phyloP scores from a whole-genome alignment of 78 protist species.

The Anaeramoeba flamelloides region DNA sequence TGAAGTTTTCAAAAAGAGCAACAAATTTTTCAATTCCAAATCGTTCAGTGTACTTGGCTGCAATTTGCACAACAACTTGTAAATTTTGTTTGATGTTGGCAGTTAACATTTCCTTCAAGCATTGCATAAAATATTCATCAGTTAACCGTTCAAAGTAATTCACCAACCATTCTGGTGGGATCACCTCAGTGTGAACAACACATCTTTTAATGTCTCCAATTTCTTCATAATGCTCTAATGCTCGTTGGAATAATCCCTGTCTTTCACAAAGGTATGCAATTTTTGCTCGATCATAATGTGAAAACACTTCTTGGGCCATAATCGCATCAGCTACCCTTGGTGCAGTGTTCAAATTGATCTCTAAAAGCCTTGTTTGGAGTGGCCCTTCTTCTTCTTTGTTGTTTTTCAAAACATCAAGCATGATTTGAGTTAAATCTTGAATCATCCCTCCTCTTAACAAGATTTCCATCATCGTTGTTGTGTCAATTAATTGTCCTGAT shows the following conservation, averaged over 20 bases:
- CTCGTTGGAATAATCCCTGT: slow-evolving; percentile 81
- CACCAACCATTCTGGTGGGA: slow-evolving; percentile 68
- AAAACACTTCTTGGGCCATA: slow-evolving; percentile 27
- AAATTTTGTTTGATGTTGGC: slow-evolving; percentile 65
- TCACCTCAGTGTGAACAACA: slow-evolving; percentile 43
- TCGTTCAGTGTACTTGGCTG: slow-evolving; percentile 69
- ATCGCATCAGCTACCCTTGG: slow-evolving; percentile 42
- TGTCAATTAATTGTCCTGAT: slow-evolving; percentile 46
- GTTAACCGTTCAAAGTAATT: slow-evolving; percentile 64
- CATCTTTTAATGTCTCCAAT: slow-evolving; percentile 84
- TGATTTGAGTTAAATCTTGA: slow-evolving; percentile 70
- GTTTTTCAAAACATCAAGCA: slow-evolving; percentile 75
- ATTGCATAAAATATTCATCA: slow-evolving; percentile 59
- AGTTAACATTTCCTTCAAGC: slow-evolving; percentile 63
- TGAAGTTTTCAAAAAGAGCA: slow-evolving; percentile 52
- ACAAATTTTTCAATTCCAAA: slow-evolving; percentile 55
- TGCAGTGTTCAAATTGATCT: slow-evolving; percentile 66
- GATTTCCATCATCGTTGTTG: slow-evolving; percentile 56
- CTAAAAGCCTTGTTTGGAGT: slow-evolving; percentile 90
- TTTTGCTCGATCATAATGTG: slow-evolving; percentile 71
- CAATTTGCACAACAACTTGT: slow-evolving; percentile 67
- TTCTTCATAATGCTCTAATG: slow-evolving; percentile 87
- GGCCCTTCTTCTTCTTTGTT: slow-evolving; percentile 42
- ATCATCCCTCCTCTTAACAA: slow-evolving; percentile 56
- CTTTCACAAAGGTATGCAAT: slow-evolving; percentile 89